Evolutionary conservation across 805 yeast species (phyloP), one percentile per base, ranked within the genome.

Genomic region (Sungouiella thailandica): DNA sequence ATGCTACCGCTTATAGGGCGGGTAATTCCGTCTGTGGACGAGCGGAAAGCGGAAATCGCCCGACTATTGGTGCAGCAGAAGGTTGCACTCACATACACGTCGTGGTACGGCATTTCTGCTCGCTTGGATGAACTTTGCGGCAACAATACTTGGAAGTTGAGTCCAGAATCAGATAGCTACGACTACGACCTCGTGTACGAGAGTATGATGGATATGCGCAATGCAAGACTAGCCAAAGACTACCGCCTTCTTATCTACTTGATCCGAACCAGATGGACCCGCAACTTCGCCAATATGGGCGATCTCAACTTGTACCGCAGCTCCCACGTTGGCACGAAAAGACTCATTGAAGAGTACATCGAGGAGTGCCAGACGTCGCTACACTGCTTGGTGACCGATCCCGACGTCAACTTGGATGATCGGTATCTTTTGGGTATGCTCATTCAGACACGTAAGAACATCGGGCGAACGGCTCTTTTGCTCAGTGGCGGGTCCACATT

Each of bases 401-500:
- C 52, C 5, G 56, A 62, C 10, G 68, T 60, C 10, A 57, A 65
- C 8, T 41, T 85, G 19, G 90, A 83, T 53, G 88, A 81, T 40
- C 57, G 75, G 9, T 80, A 83, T 47, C 66, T 85, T 11, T 62
- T 90, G 36, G 84, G 84, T 2, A 84, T 85, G 73, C 64, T 90
- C 22, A 75, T 83, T 25, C 95, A 90, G 53, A 85, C 97, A 0
- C 70, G 96, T 39, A 84, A 84, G 55, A 87, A 89, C 49, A 85
- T 85, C 32, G 99, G 99, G 1, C 70, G 96, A 35, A 89, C 97
- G 0, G 98, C 97, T 0, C 64, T 93, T 17, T 87, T 94, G n/a
- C 70, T 93, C 34, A 82, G 95, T 30, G 99, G 99, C 2, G 99
- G 99, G 2, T 88, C 95, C 2, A 84, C 95, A 4, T 84, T 90